Evolutionary conservation across 202 grass and related monocot species (phyloP), one percentile per base, ranked within the genome.

Genomic region (Panicum virgatum): DNA sequence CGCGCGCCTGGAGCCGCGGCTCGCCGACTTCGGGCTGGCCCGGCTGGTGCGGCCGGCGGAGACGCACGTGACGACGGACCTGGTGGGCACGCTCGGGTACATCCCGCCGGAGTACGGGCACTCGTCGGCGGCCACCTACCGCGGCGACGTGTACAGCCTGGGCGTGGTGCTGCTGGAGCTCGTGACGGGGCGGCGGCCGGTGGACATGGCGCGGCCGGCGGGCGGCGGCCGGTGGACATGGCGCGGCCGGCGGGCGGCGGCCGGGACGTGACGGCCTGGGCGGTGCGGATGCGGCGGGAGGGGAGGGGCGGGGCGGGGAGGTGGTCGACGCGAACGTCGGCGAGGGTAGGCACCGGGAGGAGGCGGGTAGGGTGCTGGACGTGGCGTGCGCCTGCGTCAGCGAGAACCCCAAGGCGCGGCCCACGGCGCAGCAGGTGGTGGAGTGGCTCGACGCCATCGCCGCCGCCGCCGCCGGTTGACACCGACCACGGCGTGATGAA

Each of bases 151-250:
- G 66, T 97, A 97, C 69, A 97, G 91, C 83, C 85, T 90, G 42
- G 94, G 94, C 2, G 94, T 97, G 13, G 91, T 97, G 62, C 78
- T 94, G 57, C 68, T 94, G 69, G 91, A 94, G 86, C 93, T 97
- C 23, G 77, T 92, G 11, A 98, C 87, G 2, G 96, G 96, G 40
- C 78, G 90, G 69, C 77, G 92, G 58, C 92, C 92, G 0, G 92
- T 98, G 82, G 96, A 98, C 75, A 82, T 89, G 88, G 50, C 83
- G 19, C 25, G 42, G 42, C 66, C 79, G 5, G 80, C 46, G 14
- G n/a, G n/a, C n/a, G n/a, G n/a, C n/a, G n/a, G n/a, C n/a, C n/a
- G n/a, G n/a, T n/a, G n/a, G n/a, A n/a, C n/a, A n/a, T n/a, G n/a
- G n/a, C n/a, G n/a, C n/a, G n/a, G n/a, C n/a, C n/a, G n/a, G n/a